These are phyloP conservation scores for Vitis hybrid DNA, from an alignment of 177 flowering plant species.

Conservation along the genomic window DNA sequence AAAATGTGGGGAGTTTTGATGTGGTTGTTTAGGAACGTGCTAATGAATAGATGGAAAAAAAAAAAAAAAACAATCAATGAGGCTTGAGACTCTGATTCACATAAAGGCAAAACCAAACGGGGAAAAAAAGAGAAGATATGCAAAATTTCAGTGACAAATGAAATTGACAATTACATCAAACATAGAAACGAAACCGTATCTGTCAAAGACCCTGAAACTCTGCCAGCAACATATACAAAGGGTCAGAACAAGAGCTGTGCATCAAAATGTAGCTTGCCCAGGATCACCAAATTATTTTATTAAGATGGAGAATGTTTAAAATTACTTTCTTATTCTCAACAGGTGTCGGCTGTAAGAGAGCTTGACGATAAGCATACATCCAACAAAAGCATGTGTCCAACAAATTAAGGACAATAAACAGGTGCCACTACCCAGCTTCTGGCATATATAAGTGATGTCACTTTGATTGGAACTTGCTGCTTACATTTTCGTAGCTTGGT, in stretches of 20 bases:
- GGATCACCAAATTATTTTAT: constrained; percentile 21
- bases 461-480: constrained; percentile 46
- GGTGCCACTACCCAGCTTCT: too few relatives aligned
- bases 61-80: too few relatives aligned
- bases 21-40: background rate
- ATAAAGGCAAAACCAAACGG: background rate
- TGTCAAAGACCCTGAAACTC: background rate
- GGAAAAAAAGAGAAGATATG: background rate
- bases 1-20: too few relatives aligned
- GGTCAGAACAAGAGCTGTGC: background rate
- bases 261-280: background rate
- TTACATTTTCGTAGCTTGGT: constrained; percentile 64
- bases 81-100: background rate
- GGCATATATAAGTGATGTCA: constrained; percentile 16
- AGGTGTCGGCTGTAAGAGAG: background rate
- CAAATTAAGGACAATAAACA: background rate
- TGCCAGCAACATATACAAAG: background rate
- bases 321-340: constrained; percentile 15
- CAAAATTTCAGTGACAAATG: background rate
- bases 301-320: constrained; percentile 1
- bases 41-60: background rate
- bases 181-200: too few relatives aligned
- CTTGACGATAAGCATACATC: background rate
- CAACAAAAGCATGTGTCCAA: background rate
- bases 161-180: background rate